Base-by-base conservation (phyloP, 129 eudicot genomes). In the Calendula officinalis region DNA sequence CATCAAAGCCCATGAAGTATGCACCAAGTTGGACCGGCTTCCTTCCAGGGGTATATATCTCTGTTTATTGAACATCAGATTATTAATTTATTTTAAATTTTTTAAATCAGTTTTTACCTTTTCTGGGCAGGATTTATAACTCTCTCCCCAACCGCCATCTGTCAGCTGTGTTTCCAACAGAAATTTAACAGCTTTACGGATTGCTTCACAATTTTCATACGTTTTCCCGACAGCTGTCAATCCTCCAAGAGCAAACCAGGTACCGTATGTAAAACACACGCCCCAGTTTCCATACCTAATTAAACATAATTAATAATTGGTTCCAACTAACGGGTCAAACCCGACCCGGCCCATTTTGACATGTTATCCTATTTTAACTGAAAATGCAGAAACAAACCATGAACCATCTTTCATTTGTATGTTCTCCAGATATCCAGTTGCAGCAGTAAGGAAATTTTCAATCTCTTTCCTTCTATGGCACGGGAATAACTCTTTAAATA, bases 91-190 rank as follows among this genome's bases (percentile, higher is more conserved):
- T n/a, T 45, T 9, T 50, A 11, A 11, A 15, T n/a, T 5, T 47
- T 22, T 22, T 22, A 22, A 22, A 22, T 22, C 1, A 22, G 2
- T 22, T 22, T 49, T 53, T 52, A 91, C 98, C 98, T 87, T 84
- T 3, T 84, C 64, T 12, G 90, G 88, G 69, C 96, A 82, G 65
- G 98, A 91, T 51, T 74, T 85, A 58, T 87, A 91, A 66, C 98
- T 91, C 67, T 91, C 98, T 34, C 98, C 98, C 98, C 98, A 87
- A 11, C 98, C 96, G 57, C 98, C 98, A 77, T 91, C 86, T 10
- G 69, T 72, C 52, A 70, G 60, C 40, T 91, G 95, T 14, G 81
- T 14, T 38, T 77, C 71, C 15, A 91, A 68, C 8, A 87, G 73
- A 72, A 87, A 87, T 2, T 79, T 72, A 12, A 82, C 94, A 34